phyloP scores from a whole-genome alignment of 371 early-diverging fungal species.

The Capniomyces stellatus region DNA sequence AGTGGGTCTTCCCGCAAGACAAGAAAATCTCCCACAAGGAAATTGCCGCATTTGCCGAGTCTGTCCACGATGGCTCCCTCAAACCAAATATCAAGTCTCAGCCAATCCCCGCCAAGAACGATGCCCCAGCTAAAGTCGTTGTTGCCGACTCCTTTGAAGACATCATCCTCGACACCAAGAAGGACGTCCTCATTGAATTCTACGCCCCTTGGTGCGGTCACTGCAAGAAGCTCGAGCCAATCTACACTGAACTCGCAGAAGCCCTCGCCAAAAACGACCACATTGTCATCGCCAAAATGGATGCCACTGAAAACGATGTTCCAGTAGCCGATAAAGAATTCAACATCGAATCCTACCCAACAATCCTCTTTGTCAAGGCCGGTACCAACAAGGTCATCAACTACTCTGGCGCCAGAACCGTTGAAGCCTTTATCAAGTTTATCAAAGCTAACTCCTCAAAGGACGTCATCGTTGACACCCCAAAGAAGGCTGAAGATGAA shows the following conservation, averaged over 20 bases:
- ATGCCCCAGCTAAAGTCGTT: slow-evolving; percentile 72
- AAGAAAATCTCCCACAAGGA: slow-evolving; percentile 35
- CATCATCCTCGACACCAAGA: slow-evolving; percentile 54
- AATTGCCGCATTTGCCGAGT: slow-evolving; percentile 40
- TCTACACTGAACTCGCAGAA: slow-evolving; percentile 55
- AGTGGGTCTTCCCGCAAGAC: slow-evolving; percentile 63
- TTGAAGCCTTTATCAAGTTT: slow-evolving; percentile 59
- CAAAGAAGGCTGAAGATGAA: slow-evolving; percentile 7
- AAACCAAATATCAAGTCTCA: slow-evolving; percentile 67
- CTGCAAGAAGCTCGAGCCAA: slow-evolving; percentile 77
- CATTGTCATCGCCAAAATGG: slow-evolving; percentile 83
- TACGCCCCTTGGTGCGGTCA: slow-evolving; percentile 92
- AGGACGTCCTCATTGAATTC: slow-evolving; percentile 88
- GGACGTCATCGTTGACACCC: slow-evolving; percentile 10
- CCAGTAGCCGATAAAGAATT: slow-evolving; percentile 46
- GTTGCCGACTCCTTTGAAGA: slow-evolving; percentile 61
- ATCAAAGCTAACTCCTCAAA: slow-evolving; percentile 31
- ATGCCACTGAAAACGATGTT: slow-evolving; percentile 86
- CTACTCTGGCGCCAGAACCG: slow-evolving; percentile 66
- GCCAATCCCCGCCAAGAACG: slow-evolving; percentile 62
- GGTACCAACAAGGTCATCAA: slow-evolving; percentile 57
- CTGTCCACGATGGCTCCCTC: slow-evolving; percentile 46
- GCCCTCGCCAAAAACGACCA: slow-evolving; percentile 25
- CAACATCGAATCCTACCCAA: slow-evolving; percentile 84
- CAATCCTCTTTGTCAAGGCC: slow-evolving; percentile 82